Percentiles rank a stretch among this genome's conserved stretches.
Evolutionary conservation across 148 eudicot genomes (phyloP).

Genomic region (Bassia scoparia): DNA sequence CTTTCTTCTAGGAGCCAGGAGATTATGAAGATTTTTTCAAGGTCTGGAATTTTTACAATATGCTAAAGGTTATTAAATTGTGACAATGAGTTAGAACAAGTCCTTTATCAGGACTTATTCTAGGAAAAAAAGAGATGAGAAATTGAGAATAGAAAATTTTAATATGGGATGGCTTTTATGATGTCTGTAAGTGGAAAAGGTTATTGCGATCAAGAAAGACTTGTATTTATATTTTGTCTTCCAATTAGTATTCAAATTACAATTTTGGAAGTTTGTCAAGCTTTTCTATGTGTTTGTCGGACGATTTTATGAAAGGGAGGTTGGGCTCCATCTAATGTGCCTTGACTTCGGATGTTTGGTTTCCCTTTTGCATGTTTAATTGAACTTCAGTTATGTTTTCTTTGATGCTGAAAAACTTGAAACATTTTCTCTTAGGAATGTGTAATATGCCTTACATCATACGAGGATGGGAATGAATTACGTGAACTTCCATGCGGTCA

Average conservation of each 20-base stretch:
- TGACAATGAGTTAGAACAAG: neutral
- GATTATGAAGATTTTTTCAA: neutral
- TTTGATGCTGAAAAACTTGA: slow-evolving; percentile 1
- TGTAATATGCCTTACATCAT: slow-evolving; percentile 66
- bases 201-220: neutral
- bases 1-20: neutral
- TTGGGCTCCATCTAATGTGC: neutral
- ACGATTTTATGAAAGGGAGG: neutral
- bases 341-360: neutral
- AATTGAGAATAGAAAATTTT: neutral
- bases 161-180: neutral
- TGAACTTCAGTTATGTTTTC: neutral
- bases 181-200: neutral
- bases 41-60: neutral
- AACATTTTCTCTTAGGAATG: slow-evolving; percentile 50
- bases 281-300: neutral
- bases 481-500: slow-evolving; percentile 90
- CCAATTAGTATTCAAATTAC: too few species aligned
- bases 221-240: neutral
- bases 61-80: neutral
- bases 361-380: neutral
- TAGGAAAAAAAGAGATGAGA: neutral
- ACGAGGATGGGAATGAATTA: slow-evolving; percentile 74
- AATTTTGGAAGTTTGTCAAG: neutral
- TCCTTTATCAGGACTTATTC: neutral